Evolutionary conservation across 331 rosid genomes (phyloP).

Genomic region (Quercus phellos): DNA sequence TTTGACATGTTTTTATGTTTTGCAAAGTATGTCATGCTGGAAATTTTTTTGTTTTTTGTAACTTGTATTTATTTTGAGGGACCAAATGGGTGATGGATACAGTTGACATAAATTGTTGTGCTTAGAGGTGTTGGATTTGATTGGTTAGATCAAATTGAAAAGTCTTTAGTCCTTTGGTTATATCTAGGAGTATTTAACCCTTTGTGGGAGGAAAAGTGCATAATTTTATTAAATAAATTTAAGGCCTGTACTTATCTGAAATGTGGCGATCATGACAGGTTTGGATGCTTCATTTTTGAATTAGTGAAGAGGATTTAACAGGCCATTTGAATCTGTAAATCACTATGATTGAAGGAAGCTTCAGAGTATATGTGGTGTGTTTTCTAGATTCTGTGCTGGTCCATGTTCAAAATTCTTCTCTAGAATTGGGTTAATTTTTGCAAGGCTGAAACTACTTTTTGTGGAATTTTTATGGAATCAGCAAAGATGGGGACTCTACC

Average conservation of each 20-base stretch:
- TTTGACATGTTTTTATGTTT: neutral
- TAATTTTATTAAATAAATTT: neutral
- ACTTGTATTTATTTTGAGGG: too few relatives aligned
- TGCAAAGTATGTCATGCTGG: neutral
- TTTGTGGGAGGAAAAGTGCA: neutral
- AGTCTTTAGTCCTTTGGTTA: neutral
- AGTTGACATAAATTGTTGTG: too few relatives aligned
- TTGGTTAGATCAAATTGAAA: neutral
- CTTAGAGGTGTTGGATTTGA: too few relatives aligned
- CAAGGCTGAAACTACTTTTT: constrained; percentile 13
- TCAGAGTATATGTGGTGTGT: constrained; percentile 22
- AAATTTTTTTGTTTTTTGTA: neutral
- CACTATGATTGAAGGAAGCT: constrained; percentile 39
- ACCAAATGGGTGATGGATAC: too few relatives aligned
- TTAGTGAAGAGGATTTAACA: constrained; percentile 19
- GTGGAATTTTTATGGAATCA: constrained; percentile 9
- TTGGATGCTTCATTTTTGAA: constrained; percentile 48
- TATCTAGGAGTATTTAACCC: neutral
- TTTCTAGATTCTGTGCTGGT: constrained; percentile 21
- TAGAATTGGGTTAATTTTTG: constrained; percentile 48
- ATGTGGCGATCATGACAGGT: constrained; percentile 38
- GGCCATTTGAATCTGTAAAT: constrained; percentile 22
- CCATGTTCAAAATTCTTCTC: constrained; percentile 24
- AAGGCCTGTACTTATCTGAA: constrained; percentile 30
- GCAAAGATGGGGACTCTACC: constrained; percentile 48